Evolutionary conservation across 2,329 filamentous ascomycete genomes (phyloP), one percentile per base, ranked within the genome.

Genomic region (Mycogone perniciosa): DNA sequence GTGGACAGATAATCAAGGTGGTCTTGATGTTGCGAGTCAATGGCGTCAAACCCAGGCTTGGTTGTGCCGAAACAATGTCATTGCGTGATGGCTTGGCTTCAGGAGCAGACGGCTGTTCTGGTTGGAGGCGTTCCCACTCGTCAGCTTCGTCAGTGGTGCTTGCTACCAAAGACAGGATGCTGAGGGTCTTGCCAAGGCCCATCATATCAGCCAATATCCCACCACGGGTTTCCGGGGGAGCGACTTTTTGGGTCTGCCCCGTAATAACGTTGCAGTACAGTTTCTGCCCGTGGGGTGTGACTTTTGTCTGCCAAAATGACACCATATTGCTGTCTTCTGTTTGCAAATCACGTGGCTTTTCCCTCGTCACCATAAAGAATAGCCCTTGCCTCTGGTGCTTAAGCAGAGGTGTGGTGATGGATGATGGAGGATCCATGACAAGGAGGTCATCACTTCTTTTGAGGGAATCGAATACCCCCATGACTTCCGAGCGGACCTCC

Each of bases 311-410:
- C 90, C 91, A 97, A 35, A 96, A 80, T 0, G 88, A 87, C 46
- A 84, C 84, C 55, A 84, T 81, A 11, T 78, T 76, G 48, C 79
- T 77, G 44, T 86, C 81, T 3, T 76, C 71, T 0, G 74, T 72
- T 20, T 81, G 79, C 46, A 77, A 77, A n/a, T 75, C 73, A 9
- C 79, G 75, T 0, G 81, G 78, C 44, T 81, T 79, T 67, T 97
- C 92, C 55, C 88, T 86, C 20, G 80, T 79, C 7, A 76, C 82
- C 85, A 97, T 89, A 64, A 96, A 97, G 64, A 84, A 82, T 0
- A 97, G 76, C 0, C 87, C 92, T 68, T 96, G 90, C 66, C 89
- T 93, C 66, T 97, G 92, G 68, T 97, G 92, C 52, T 79, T 77
- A 39, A 96, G 81, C 13, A 97, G 71, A 30, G 81, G 75, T 0